Evolutionary conservation across 495 filamentous ascomycete species (phyloP), one percentile per base, ranked within the genome.

Genomic region (Aspergillus saccharolyticus): DNA sequence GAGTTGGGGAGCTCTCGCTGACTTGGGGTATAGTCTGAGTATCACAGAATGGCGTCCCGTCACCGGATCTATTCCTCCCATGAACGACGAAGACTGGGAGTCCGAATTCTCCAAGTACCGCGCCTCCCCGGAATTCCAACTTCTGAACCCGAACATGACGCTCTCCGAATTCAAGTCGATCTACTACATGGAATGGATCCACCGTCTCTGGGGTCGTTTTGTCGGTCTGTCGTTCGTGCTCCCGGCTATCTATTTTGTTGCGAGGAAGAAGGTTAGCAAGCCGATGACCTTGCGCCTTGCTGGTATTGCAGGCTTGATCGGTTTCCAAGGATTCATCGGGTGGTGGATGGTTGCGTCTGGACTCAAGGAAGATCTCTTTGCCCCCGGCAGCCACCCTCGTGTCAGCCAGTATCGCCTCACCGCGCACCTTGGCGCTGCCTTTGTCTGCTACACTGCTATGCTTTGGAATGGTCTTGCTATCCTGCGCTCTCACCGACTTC

Each of bases 291-390:
- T 70, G 44, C 83, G 84, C 44, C 80, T 98, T n/a, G 75, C 80
- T 17, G 93, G 91, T 1, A 96, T 98, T 57, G 86, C 88, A 19
- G 86, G 80, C 33, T 74, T 97, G 52, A 97, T 98, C 70, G 95
- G 90, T 28, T 94, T 96, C 70, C 94, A 98, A 72, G 94, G 95
- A 9, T 85, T 94, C 62, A 80, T 98, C 46, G 94, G 94, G 10
- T 98, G 94, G 94, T 98, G 93, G 90, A 98, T 98, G 94, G 94
- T 98, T 62, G 96, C 95, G 71, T 92, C 88, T 0, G 94, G 94
- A 1, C 77, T 98, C 55, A 90, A 90, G 62, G 94, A 98, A 68
- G 91, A 97, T 65, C 83, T 97, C 17, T 96, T 97, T 66, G 90
- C 88, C 3, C 87, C 89, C 1, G 95, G 93, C 7, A 86, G 83